Conservation (phyloP, 78 protist species). For the Creolimax fragrantissima region DNA sequence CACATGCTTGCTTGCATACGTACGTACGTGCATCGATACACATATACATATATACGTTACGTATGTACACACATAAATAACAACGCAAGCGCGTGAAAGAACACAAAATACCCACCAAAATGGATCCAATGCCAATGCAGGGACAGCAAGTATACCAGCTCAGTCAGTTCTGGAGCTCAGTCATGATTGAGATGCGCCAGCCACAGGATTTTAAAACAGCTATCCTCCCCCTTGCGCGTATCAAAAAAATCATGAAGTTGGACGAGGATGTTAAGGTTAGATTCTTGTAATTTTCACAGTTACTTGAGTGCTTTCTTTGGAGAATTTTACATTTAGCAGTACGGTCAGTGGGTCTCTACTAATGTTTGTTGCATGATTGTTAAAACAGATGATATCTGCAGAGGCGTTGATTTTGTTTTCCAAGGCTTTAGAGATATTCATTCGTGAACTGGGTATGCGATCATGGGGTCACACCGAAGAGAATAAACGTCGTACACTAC, state of each 20-base stretch:
- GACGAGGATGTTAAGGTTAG: conserved; percentile 56
- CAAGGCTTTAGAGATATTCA: conserved; percentile 77
- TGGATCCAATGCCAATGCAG: neutral
- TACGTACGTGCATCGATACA: too few relatives aligned
- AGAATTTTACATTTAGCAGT: too few relatives aligned
- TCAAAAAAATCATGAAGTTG: conserved; percentile 64
- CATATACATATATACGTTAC: too few relatives aligned
- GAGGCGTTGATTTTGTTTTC: conserved; percentile 65
- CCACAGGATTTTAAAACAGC: conserved; percentile 19
- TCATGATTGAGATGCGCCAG: neutral
- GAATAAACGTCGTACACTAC: conserved; percentile 56
- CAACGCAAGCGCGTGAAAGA: neutral
- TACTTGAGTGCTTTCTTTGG: neutral
- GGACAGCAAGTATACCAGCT: neutral
- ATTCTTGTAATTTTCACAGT: neutral
- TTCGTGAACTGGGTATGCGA: conserved; percentile 63
- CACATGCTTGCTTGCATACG: too few relatives aligned
- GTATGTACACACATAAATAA: too few relatives aligned
- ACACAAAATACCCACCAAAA: neutral
- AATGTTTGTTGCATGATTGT: too few relatives aligned
- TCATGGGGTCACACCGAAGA: conserved; percentile 70
- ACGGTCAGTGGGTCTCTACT: too few relatives aligned
- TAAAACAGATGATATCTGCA: conserved; percentile 26
- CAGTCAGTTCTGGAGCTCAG: neutral
- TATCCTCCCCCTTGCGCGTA: conserved; percentile 63